Evolutionary conservation across 805 yeast species (phyloP).

Genomic region (Yarrowia osloensis): DNA sequence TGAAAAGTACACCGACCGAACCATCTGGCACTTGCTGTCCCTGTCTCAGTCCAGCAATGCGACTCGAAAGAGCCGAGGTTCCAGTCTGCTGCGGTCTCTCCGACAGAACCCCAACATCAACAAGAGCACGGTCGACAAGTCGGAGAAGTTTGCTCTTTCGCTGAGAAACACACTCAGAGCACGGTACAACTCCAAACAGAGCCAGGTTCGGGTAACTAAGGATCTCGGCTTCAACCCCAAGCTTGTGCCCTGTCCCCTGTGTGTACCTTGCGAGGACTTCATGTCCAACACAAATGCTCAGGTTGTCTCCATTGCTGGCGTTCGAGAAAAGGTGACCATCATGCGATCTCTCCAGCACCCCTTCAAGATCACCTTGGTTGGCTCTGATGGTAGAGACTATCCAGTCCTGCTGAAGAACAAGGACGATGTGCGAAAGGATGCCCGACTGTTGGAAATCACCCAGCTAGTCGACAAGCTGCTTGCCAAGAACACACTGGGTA

Average conservation of each 20-base stretch:
- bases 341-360: constrained; percentile 87
- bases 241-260: constrained; percentile 32
- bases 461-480: constrained; percentile 79
- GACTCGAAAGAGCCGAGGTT: background rate
- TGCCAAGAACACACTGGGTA: constrained; percentile 60
- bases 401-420: constrained; percentile 77
- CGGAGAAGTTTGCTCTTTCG: constrained; percentile 16
- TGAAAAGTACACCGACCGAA: constrained; percentile 71
- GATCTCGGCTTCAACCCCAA: constrained; percentile 22
- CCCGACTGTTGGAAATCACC: constrained; percentile 89
- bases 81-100: background rate
- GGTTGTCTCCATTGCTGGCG: constrained; percentile 56
- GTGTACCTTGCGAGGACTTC: constrained; percentile 37
- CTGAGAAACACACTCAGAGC: constrained; percentile 1
- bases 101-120: constrained; percentile 5
- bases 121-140: background rate
- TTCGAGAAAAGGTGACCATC: constrained; percentile 69
- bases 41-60: constrained; percentile 18
- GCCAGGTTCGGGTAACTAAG: background rate
- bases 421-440: constrained; percentile 94
- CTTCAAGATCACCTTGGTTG: constrained; percentile 68
- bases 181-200: constrained; percentile 9
- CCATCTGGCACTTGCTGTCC: constrained; percentile 74
- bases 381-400: constrained; percentile 75
- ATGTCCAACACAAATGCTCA: constrained; percentile 33